phyloP scores from a whole-genome alignment of 106 monocot species.

The Apostasia ramifera region DNA sequence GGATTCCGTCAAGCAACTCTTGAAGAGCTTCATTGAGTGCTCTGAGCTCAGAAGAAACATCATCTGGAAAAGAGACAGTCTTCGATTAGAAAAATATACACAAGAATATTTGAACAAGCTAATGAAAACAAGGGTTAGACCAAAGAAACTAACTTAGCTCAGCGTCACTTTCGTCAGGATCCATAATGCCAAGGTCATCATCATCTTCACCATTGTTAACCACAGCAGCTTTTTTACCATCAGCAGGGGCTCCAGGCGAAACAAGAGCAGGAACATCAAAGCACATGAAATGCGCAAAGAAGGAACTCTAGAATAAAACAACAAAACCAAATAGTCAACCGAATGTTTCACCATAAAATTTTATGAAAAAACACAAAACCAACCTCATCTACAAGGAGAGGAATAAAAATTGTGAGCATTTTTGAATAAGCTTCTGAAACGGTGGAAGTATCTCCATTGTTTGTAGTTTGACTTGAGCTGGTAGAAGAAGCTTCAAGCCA shows the following conservation, averaged over 20 bases:
- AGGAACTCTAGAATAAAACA: slow-evolving; percentile 67
- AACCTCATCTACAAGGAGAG: slow-evolving; percentile 99
- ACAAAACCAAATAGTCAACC: slow-evolving; percentile 1
- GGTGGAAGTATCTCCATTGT: slow-evolving; percentile 72
- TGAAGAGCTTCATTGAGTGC: slow-evolving; percentile 95
- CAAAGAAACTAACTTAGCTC: slow-evolving; percentile 39
- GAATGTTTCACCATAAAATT: background rate
- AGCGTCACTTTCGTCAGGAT: slow-evolving; percentile 80
- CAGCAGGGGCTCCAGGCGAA: slow-evolving; percentile 34
- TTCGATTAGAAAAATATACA: background rate
- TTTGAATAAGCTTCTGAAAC: slow-evolving; percentile 98
- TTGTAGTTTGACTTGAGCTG: slow-evolving; percentile 45
- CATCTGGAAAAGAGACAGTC: slow-evolving; percentile 22
- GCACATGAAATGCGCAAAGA: slow-evolving; percentile 99
- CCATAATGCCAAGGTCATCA: slow-evolving; percentile 75
- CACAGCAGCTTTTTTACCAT: slow-evolving; percentile 31
- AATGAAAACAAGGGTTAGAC: background rate
- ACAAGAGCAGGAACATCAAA: slow-evolving; percentile 96
- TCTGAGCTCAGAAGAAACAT: slow-evolving; percentile 57
- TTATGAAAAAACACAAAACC: slow-evolving; percentile 4
- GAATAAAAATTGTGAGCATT: slow-evolving; percentile 99
- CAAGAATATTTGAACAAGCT: slow-evolving; percentile 3
- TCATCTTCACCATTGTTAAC: slow-evolving; percentile 41
- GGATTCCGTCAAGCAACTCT: slow-evolving; percentile 95
- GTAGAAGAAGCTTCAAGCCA: slow-evolving; percentile 91